These are phyloP conservation scores for Hypoxylon sp. DNA, from an alignment of 2,329 filamentous ascomycete genomes.

Conservation along the genomic window DNA sequence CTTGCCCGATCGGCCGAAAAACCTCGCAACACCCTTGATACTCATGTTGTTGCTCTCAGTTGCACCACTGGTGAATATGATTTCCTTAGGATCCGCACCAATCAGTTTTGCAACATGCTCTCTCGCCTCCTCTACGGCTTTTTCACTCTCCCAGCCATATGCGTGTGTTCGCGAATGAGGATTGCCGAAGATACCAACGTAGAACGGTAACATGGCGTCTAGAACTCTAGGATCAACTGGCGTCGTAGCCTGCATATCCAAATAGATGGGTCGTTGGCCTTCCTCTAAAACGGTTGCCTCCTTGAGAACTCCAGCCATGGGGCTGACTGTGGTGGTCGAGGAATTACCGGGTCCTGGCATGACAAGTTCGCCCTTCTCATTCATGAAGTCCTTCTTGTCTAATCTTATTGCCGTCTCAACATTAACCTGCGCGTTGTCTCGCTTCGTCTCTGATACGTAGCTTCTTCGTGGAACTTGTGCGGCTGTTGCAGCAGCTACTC, in stretches of 20 bases:
- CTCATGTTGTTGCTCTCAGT: slow-evolving; percentile 99
- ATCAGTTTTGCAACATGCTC: slow-evolving; percentile 87
- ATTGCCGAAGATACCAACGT: slow-evolving; percentile 94
- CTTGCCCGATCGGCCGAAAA: slow-evolving; percentile 93
- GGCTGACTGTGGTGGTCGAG: slow-evolving; percentile 80
- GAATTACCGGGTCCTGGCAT: slow-evolving; percentile 71
- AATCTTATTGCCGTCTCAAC: slow-evolving; percentile 87
- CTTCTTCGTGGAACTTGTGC: slow-evolving; percentile 62
- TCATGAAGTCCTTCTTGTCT: slow-evolving; percentile 86
- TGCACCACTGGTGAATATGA: slow-evolving; percentile 97
- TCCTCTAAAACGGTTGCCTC: slow-evolving; percentile 94
- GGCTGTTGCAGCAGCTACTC: slow-evolving; percentile 53
- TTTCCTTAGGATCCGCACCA: slow-evolving; percentile 95
- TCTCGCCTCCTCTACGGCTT: slow-evolving; percentile 89
- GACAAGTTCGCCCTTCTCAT: slow-evolving; percentile 59
- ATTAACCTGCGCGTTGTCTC: slow-evolving; percentile 83
- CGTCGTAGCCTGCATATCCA: slow-evolving; percentile 98
- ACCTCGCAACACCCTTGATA: slow-evolving; percentile 96
- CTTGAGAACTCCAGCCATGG: slow-evolving; percentile 88
- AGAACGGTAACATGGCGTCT: slow-evolving; percentile 96
- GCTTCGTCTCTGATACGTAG: slow-evolving; percentile 89
- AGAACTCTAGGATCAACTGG: slow-evolving; percentile 94
- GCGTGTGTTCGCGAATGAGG: slow-evolving; percentile 97
- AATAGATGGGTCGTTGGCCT: slow-evolving; percentile 93
- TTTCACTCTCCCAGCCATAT: slow-evolving; percentile 98